Conservation (phyloP, 768 basidiomycete genomes). For the Suillus bovinus region DNA sequence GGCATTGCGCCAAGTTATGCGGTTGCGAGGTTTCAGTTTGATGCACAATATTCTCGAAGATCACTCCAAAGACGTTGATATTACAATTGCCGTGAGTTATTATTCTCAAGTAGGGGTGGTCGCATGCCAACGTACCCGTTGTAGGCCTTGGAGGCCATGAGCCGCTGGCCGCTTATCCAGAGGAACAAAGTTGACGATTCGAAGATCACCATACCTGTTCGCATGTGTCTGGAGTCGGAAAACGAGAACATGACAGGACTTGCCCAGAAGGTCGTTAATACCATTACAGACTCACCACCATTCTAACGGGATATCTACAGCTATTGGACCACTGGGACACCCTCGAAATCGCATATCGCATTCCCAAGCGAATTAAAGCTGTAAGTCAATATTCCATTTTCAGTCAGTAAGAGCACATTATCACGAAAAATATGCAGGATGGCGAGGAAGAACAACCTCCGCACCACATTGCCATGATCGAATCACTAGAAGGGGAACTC, state of each 20-base stretch:
- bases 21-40: slow-evolving; percentile 88
- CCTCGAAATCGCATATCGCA: slow-evolving; percentile 78
- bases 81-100: slow-evolving; percentile 64
- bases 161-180: slow-evolving; percentile 77
- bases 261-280: slow-evolving; percentile 58
- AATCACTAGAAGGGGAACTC: slow-evolving; percentile 26
- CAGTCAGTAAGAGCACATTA: not conserved
- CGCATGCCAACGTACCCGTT: not conserved
- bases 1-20: slow-evolving; percentile 82
- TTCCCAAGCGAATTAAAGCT: slow-evolving; percentile 68
- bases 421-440: slow-evolving; percentile 19
- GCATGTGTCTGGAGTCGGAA: slow-evolving; percentile 50
- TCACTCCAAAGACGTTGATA: slow-evolving; percentile 64
- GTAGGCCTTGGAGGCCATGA: slow-evolving; percentile 67
- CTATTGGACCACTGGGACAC: slow-evolving; percentile 80
- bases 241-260: slow-evolving; percentile 56
- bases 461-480: slow-evolving; percentile 19
- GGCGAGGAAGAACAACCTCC: slow-evolving; percentile 29
- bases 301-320: slow-evolving; percentile 36
- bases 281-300: not conserved
- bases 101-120: not conserved
- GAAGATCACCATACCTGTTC: slow-evolving; percentile 66
- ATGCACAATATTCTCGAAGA: slow-evolving; percentile 91
- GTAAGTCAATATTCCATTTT: slow-evolving; percentile 26
- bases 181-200: slow-evolving; percentile 93